Evolutionary conservation across 805 yeast genomes (phyloP).

Genomic region (Lipomyces anomalus): DNA sequence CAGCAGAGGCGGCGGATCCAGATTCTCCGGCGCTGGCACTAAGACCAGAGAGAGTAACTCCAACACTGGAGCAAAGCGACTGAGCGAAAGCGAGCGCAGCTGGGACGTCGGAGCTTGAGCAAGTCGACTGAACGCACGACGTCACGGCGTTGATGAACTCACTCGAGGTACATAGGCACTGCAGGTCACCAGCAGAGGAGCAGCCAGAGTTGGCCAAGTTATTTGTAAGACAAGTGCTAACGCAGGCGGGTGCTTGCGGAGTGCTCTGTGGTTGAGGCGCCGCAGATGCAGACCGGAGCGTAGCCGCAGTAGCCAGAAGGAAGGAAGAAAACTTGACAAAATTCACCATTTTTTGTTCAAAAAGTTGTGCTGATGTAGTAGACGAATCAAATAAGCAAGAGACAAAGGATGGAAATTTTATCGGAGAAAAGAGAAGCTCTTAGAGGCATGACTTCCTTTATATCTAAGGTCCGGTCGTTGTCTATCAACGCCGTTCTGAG

Average conservation of each 20-base stretch:
- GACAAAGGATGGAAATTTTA: too few species aligned
- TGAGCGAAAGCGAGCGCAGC: slow-evolving; percentile 20
- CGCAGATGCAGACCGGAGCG: too few species aligned
- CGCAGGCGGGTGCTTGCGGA: slow-evolving; percentile 13
- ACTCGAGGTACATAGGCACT: slow-evolving; percentile 14
- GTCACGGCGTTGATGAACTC: slow-evolving; percentile 17
- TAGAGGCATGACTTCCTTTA: too few species aligned
- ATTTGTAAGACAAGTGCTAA: slow-evolving; percentile 13
- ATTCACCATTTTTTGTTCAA: not conserved
- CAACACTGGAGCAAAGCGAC: slow-evolving; percentile 19
- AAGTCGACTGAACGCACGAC: slow-evolving; percentile 15
- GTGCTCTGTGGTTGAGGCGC: not conserved
- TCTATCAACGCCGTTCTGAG: too few species aligned
- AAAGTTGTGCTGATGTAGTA: too few species aligned
- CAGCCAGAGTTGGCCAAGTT: slow-evolving; percentile 17
- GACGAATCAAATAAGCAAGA: too few species aligned
- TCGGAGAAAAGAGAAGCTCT: too few species aligned
- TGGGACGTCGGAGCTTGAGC: slow-evolving; percentile 12
- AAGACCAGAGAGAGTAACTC: slow-evolving; percentile 1
- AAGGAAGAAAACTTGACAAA: not conserved
- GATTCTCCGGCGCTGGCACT: not conserved
- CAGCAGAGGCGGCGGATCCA: slow-evolving; percentile 5
- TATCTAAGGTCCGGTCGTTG: too few species aligned
- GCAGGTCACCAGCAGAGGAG: slow-evolving; percentile 11
- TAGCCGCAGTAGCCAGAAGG: not conserved